Evolutionary conservation across 352 stramenopile genomes (phyloP).

Genomic region (Pythium aristosporum): DNA sequence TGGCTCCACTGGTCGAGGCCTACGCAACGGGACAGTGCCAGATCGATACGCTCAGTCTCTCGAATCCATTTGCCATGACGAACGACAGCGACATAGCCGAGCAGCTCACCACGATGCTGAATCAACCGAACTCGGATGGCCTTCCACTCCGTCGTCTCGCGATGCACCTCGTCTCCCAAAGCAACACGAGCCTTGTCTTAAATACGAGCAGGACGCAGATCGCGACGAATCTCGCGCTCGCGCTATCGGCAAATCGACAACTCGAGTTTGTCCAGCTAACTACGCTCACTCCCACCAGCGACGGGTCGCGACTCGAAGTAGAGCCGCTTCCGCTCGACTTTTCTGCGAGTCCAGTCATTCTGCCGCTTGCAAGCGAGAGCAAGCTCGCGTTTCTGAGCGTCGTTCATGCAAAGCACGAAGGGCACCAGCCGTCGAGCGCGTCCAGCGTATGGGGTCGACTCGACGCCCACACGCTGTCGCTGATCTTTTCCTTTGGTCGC

Average conservation of each 20-base stretch:
- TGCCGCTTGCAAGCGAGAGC: neutral
- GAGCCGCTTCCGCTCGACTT: constrained; percentile 3
- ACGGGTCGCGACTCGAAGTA: neutral
- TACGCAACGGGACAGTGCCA: constrained; percentile 3
- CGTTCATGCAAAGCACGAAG: neutral
- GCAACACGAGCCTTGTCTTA: neutral
- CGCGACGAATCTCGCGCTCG: neutral
- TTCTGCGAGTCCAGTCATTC: neutral
- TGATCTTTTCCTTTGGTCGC: constrained; percentile 2
- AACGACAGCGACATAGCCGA: neutral
- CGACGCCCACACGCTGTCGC: neutral
- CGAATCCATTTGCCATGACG: too few species aligned
- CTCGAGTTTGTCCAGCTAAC: constrained; percentile 6
- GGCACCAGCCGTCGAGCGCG: neutral
- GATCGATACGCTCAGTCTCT: constrained; percentile 9
- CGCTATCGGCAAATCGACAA: neutral
- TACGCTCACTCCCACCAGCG: neutral
- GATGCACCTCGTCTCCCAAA: neutral
- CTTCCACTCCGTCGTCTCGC: neutral
- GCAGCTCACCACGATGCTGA: neutral
- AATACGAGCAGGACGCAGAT: neutral
- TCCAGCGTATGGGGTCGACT: constrained; percentile 4
- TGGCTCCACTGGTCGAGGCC: constrained; percentile 3
- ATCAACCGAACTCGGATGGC: neutral
- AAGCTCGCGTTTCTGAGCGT: constrained; percentile 6